Conservation (phyloP, 345 rosid genomes). For the Linum trigynum region DNA sequence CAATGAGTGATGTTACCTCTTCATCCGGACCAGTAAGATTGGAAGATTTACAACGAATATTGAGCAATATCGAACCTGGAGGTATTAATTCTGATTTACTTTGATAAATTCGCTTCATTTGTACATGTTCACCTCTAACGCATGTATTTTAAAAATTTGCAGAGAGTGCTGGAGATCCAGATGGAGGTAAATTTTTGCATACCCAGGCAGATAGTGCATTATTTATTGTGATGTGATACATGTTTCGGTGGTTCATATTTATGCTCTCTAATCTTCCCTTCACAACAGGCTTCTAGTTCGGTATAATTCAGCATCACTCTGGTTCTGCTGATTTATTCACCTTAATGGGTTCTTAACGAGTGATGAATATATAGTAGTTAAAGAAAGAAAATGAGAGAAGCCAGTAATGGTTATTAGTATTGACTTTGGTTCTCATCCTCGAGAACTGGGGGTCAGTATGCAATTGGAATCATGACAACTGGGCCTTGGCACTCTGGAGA, state of each 20-base stretch:
- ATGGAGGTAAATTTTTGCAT: slow-evolving; percentile 45
- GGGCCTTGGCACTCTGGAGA: too few relatives aligned
- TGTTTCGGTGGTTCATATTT: not conserved
- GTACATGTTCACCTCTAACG: slow-evolving; percentile 13
- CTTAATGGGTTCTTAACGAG: too few relatives aligned
- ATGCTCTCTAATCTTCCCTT: not conserved
- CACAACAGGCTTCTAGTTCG: too few relatives aligned
- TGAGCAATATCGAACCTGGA: slow-evolving; percentile 64
- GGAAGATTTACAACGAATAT: slow-evolving; percentile 85
- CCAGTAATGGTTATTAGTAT: too few relatives aligned
- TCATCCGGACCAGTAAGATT: slow-evolving; percentile 82
- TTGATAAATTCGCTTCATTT: not conserved
- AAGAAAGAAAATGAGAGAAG: too few relatives aligned
- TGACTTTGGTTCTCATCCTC: too few relatives aligned
- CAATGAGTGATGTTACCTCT: slow-evolving; percentile 56
- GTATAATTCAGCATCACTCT: too few relatives aligned
- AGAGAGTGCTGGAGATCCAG: slow-evolving; percentile 56
- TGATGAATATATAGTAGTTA: too few relatives aligned
- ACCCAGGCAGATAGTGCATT: not conserved
- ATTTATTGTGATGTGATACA: not conserved
- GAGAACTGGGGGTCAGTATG: too few relatives aligned
- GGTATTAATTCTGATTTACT: slow-evolving; percentile 26
- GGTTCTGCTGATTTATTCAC: too few relatives aligned
- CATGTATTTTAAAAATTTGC: slow-evolving; percentile 22
- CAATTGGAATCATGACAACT: too few relatives aligned